Conservation (phyloP, 2,329 filamentous ascomycete genomes). For the Pezizomycotina sp. region DNA sequence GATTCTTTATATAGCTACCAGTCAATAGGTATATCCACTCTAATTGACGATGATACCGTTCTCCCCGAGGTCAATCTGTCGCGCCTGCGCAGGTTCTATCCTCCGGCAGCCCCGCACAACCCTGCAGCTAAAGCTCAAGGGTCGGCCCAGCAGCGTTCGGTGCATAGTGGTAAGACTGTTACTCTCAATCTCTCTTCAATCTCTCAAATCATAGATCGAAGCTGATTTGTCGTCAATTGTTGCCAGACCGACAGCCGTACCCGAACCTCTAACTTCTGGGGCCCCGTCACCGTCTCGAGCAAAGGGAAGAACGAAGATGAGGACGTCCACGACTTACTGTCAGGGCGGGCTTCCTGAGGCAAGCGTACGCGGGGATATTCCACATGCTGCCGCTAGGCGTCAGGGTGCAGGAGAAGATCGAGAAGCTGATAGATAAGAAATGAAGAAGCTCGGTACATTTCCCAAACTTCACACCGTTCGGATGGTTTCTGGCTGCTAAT, state of each 20-base stretch:
- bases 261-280: slow-evolving; percentile 61
- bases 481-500: slow-evolving; percentile 7
- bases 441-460: slow-evolving; percentile 51
- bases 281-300: slow-evolving; percentile 36
- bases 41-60: too few species aligned
- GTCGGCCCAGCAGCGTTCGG: too few species aligned
- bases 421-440: slow-evolving; percentile 76
- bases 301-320: slow-evolving; percentile 2
- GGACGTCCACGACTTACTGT: slow-evolving; percentile 52
- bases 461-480: neutral
- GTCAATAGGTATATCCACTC: too few species aligned
- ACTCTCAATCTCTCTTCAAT: too few species aligned
- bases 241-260: slow-evolving; percentile 39
- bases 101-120: too few species aligned
- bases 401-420: slow-evolving; percentile 75
- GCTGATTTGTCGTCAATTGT: neutral
- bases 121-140: too few species aligned
- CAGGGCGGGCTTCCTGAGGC: slow-evolving; percentile 55
- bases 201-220: too few species aligned
- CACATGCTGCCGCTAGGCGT: slow-evolving; percentile 78
- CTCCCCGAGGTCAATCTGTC: too few species aligned
- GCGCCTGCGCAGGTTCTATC: too few species aligned
- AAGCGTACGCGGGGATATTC: slow-evolving; percentile 78
- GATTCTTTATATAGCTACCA: too few species aligned
- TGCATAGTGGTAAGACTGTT: too few species aligned